A percentile compares a stretch with the other conserved stretches of the same genome.
Evolutionary conservation across 768 basidiomycete genomes (phyloP).

Genomic region (Podaxis sp.): DNA sequence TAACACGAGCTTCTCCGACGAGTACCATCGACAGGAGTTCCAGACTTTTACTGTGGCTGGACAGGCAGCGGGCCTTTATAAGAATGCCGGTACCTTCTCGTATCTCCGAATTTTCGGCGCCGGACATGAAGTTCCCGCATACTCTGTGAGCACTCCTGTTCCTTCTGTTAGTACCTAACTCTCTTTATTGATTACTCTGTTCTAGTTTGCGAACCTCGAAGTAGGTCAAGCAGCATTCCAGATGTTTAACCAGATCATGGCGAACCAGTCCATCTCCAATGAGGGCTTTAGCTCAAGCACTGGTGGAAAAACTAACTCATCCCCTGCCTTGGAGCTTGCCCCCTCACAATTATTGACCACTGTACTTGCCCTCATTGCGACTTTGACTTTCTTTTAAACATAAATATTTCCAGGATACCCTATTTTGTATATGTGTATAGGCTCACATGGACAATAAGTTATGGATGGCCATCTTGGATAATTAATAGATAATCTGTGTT

Average conservation of each 20-base stretch:
- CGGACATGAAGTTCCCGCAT: slow-evolving; percentile 50
- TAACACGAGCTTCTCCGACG: slow-evolving; percentile 42
- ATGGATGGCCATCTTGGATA: too few relatives aligned
- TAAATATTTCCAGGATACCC: not conserved
- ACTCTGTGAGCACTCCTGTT: slow-evolving; percentile 29
- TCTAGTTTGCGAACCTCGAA: slow-evolving; percentile 33
- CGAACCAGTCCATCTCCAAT: slow-evolving; percentile 4
- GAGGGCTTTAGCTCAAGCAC: not conserved
- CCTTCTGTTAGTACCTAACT: not conserved
- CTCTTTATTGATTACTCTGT: not conserved
- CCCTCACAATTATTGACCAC: not conserved
- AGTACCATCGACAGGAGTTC: slow-evolving; percentile 44
- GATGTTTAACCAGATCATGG: slow-evolving; percentile 39
- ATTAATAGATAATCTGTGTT: too few relatives aligned
- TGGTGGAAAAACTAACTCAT: not conserved
- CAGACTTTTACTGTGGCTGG: slow-evolving; percentile 51
- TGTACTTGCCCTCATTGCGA: not conserved
- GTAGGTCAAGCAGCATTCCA: slow-evolving; percentile 44
- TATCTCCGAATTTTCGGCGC: slow-evolving; percentile 54
- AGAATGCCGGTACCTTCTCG: slow-evolving; percentile 58
- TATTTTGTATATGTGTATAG: not conserved
- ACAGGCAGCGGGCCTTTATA: slow-evolving; percentile 48
- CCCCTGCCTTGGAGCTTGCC: not conserved
- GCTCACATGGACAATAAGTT: too few relatives aligned
- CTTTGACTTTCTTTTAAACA: not conserved